Base-by-base conservation (phyloP, 1,284 basidiomycete genomes). In the Inonotus hispidus region DNA sequence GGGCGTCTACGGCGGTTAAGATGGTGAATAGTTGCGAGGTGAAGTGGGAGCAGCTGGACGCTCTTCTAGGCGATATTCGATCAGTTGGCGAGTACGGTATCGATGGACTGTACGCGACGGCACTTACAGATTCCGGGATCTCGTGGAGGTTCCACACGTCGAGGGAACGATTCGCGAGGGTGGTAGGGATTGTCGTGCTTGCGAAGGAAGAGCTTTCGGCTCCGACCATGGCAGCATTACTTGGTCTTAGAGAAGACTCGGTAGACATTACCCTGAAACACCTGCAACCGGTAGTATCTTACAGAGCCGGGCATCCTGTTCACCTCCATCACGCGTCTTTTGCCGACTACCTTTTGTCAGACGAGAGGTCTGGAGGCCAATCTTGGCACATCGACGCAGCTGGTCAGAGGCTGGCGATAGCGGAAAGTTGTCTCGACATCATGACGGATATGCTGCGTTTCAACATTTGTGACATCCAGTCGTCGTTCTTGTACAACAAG, bases 401-500 rank as follows among this genome's bases (percentile, higher is more conserved):
- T 14, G 21, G 4, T 45, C 41, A 45, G 21, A 45, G 41, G 21
- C 4, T 16, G 14, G 3, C 3, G 3, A 45, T 45, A n/a, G 41
- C 41, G 4, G 14, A n/a, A 21, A 3, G 41, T n/a, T 45, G 41
- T 21, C 13, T 45, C 13, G 21, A 16, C 5, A 45, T 45, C 14
- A 55, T 55, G 53, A 39, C 13, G 14, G 37, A 35, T 3, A 6
- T 3, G 23, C 53, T 55, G 16, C 23, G n/a, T 11, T 39, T 60
- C 50, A 60, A 60, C 52, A 60, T 60, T n/a, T 53, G 58, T 29
- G 19, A 54, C 10, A 19, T 60, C n/a, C 27, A 43, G 29, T 14
- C 58, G 23, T 57, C 58, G 10, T 29, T 21, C 21, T 1, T 55
- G 2, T 25, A 35, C 23, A 60, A 60, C 37, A 27, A 56, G 4